phyloP scores from a whole-genome alignment of 2,329 filamentous ascomycete genomes.

The Cladosporium sp. region DNA sequence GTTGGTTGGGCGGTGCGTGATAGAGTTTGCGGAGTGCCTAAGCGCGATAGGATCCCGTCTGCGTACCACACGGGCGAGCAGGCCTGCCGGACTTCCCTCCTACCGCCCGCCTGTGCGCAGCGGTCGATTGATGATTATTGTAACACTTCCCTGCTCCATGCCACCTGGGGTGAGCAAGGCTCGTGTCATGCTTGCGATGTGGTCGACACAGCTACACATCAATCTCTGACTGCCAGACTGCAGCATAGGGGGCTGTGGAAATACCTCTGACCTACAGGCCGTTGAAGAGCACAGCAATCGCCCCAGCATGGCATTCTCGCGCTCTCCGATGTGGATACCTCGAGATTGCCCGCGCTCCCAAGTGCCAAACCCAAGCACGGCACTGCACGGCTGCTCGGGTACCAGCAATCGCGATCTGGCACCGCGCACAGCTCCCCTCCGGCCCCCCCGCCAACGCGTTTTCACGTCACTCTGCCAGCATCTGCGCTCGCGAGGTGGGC shows the following conservation, averaged over 20 bases:
- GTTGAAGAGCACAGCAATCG: background rate
- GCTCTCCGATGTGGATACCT: conserved; percentile 1
- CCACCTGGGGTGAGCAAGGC: no score
- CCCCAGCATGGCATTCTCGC: background rate
- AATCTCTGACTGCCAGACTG: no score
- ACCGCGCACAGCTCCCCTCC: no score
- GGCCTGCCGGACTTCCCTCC: no score
- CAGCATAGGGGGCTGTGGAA: background rate
- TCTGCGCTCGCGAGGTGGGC: background rate
- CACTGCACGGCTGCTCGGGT: background rate
- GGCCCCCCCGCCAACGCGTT: no score
- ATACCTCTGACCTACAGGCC: background rate
- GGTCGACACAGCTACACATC: no score
- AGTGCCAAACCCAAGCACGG: conserved; percentile 1
- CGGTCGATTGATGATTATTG: no score
- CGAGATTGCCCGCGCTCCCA: background rate
- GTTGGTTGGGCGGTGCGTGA: background rate
- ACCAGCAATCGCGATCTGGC: conserved; percentile 5
- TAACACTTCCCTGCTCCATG: no score
- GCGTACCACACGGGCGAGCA: no score
- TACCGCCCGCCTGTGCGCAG: no score
- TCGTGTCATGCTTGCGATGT: no score
- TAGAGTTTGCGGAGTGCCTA: background rate
- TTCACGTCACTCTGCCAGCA: conserved; percentile 3
- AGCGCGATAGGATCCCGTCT: no score